These are phyloP conservation scores for Entomortierella lignicola DNA, from an alignment of 192 early-diverging fungal genomes.

Conservation along the genomic window DNA sequence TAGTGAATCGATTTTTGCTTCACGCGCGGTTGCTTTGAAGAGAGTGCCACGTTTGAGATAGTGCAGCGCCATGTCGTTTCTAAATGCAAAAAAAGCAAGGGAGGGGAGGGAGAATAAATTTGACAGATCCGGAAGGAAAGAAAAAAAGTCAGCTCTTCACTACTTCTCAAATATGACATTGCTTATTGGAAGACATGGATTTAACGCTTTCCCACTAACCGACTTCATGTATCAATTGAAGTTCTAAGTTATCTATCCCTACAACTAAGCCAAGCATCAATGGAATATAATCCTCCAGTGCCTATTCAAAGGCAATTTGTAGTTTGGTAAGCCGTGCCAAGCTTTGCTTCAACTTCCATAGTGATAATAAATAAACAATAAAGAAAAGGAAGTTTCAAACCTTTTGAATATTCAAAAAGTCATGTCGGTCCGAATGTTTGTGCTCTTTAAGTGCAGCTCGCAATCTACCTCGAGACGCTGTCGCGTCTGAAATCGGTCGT, in stretches of 20 bases:
- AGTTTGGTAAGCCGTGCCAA: too few relatives aligned
- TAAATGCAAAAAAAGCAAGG: constrained; percentile 9
- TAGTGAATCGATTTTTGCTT: constrained; percentile 61
- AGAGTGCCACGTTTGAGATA: constrained; percentile 58
- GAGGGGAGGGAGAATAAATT: neutral
- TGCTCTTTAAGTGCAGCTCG: constrained; percentile 63
- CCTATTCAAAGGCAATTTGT: constrained; percentile 14
- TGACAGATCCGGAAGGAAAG: neutral
- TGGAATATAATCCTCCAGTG: constrained; percentile 45
- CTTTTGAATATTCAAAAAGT: constrained; percentile 59
- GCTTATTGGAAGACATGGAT: too few relatives aligned
- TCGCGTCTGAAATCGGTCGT: constrained; percentile 65
- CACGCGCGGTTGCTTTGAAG: constrained; percentile 60
- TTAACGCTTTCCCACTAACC: constrained; percentile 9
- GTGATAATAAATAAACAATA: too few relatives aligned
- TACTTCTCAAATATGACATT: too few relatives aligned
- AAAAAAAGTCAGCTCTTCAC: neutral
- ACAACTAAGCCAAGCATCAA: constrained; percentile 29
- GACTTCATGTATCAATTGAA: constrained; percentile 19
- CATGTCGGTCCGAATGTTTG: constrained; percentile 57
- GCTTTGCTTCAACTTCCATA: too few relatives aligned
- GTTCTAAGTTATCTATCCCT: constrained; percentile 30
- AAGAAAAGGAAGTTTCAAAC: neutral
- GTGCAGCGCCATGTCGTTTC: constrained; percentile 72
- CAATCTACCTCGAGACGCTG: constrained; percentile 65